Conservation (phyloP, 148 eudicot species). For the Simmondsia chinensis region DNA sequence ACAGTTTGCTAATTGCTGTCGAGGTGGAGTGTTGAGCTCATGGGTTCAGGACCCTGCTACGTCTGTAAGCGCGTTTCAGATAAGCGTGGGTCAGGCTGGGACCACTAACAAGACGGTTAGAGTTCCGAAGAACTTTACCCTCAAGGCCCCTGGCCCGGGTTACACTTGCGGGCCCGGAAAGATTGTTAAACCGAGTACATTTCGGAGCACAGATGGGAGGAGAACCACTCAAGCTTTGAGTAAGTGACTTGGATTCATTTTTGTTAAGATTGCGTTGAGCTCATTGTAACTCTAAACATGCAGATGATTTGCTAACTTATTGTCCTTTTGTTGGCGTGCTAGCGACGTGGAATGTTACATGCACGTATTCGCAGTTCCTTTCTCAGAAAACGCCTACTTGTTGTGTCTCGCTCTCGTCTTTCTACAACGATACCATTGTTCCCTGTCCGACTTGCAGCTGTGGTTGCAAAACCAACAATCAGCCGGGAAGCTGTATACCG, state of each 20-base stretch:
- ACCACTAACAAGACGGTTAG: conserved; percentile 49
- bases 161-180: conserved; percentile 58
- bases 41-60: conserved; percentile 50
- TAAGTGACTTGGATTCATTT: conserved; percentile 44
- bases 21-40: conserved; percentile 52
- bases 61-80: conserved; percentile 40
- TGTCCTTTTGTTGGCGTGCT: conserved; percentile 3
- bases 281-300: too few relatives aligned
- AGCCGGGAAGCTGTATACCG: conserved; percentile 44
- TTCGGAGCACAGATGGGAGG: conserved; percentile 30
- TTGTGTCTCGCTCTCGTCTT: conserved; percentile 48
- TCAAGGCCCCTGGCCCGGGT: conserved; percentile 55
- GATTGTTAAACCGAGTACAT: conserved; percentile 32
- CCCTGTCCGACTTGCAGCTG: conserved; percentile 45
- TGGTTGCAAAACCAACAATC: conserved; percentile 36
- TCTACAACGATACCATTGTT: conserved; percentile 38
- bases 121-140: conserved; percentile 50
- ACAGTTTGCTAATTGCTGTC: conserved; percentile 53
- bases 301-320: too few relatives aligned
- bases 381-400: conserved; percentile 37
- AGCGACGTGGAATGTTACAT: conserved; percentile 47
- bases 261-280: too few relatives aligned
- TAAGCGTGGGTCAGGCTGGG: conserved; percentile 51
- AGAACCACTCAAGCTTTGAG: conserved; percentile 60
- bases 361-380: conserved; percentile 46